A percentile compares a stretch with the other conserved stretches of the same genome.
Conservation (phyloP, 2,329 filamentous ascomycete genomes). For the Colletotrichum gloeosporioides region DNA sequence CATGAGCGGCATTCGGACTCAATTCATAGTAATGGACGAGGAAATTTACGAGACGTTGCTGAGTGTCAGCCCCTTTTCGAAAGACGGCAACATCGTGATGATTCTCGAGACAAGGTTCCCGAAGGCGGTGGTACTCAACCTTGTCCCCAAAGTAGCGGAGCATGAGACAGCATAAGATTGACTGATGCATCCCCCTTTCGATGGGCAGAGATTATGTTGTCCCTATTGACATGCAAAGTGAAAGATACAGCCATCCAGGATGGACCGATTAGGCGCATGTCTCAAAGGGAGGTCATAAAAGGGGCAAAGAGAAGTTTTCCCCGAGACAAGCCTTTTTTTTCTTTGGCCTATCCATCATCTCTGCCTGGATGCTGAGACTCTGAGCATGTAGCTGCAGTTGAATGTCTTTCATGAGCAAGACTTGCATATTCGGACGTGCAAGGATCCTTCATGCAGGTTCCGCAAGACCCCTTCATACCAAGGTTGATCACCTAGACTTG, state of each 20-base stretch:
- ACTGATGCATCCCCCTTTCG: not conserved
- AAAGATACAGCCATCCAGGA: not conserved
- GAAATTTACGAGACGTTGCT: not conserved
- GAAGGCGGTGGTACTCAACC: accelerated
- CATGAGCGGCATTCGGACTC: accelerated
- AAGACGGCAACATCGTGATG: not conserved
- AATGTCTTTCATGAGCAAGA: not conserved
- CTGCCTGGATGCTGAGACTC: accelerated
- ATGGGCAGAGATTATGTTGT: not conserved
- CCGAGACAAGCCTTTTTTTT: not conserved
- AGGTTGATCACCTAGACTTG: not conserved
- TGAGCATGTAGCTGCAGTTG: not conserved
- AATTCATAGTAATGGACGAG: accelerated
- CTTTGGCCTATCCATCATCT: accelerated
- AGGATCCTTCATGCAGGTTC: not conserved
- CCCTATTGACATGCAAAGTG: not conserved
- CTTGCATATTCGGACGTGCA: not conserved
- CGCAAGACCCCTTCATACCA: not conserved
- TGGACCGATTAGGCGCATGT: not conserved
- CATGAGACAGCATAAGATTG: not conserved
- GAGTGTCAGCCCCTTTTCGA: not conserved
- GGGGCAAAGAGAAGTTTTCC: not conserved
- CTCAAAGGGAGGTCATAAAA: not conserved
- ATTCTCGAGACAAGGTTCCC: not conserved
- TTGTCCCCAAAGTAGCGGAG: not conserved